Evolutionary conservation across 1,284 basidiomycete genomes (phyloP).

Genomic region (Austroboletus rostrupii): DNA sequence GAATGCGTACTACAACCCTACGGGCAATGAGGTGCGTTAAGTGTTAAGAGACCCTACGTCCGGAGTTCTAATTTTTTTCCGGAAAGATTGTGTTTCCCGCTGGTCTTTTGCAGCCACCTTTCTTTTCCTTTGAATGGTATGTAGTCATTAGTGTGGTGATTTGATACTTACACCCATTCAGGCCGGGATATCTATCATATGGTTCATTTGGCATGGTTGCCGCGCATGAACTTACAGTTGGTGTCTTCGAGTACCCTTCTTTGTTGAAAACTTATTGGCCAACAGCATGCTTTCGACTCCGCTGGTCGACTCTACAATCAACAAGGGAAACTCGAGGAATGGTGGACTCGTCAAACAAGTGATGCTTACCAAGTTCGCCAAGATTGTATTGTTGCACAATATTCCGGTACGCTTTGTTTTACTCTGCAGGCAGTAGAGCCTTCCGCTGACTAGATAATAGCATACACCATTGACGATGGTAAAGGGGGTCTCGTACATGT

Average conservation of each 20-base stretch:
- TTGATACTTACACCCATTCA: slow-evolving; percentile 25
- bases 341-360: slow-evolving; percentile 85
- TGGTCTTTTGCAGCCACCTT: slow-evolving; percentile 90
- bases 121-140: slow-evolving; percentile 84
- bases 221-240: slow-evolving; percentile 79
- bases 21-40: slow-evolving; percentile 64
- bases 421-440: slow-evolving; percentile 1
- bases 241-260: not conserved
- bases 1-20: slow-evolving; percentile 80
- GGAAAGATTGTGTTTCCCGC: slow-evolving; percentile 93
- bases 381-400: slow-evolving; percentile 88
- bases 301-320: slow-evolving; percentile 81
- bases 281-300: slow-evolving; percentile 89
- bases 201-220: slow-evolving; percentile 90
- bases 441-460: slow-evolving; percentile 33
- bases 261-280: not conserved
- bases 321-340: slow-evolving; percentile 78
- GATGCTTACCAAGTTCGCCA: slow-evolving; percentile 80
- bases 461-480: slow-evolving; percentile 80
- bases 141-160: slow-evolving; percentile 13
- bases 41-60: not conserved
- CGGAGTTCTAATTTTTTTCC: slow-evolving; percentile 3
- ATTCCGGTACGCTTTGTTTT: slow-evolving; percentile 51
- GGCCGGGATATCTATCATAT: slow-evolving; percentile 86
- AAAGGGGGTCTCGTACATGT: slow-evolving; percentile 81